These are phyloP conservation scores for Trichosporon coremiiforme DNA, from an alignment of 1,284 basidiomycete species.

Conservation along the genomic window DNA sequence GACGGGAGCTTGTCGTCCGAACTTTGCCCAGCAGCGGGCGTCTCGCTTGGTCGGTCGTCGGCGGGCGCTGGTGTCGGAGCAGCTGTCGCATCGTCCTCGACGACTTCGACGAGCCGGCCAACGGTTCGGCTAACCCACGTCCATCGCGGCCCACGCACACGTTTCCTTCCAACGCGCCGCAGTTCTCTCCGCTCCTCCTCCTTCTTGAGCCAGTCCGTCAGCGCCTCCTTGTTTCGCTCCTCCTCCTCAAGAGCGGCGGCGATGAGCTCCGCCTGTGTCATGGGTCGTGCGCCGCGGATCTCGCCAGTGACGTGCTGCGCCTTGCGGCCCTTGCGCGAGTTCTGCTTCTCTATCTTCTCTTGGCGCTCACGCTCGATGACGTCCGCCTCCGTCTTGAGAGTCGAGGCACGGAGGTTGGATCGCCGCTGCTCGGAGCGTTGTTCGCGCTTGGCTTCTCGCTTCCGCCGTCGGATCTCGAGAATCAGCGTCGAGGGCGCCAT, in stretches of 20 bases:
- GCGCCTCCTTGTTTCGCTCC: slow-evolving; percentile 59
- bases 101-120: slow-evolving; percentile 48
- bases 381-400: slow-evolving; percentile 44
- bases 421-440: slow-evolving; percentile 44
- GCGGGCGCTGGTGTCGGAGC: neutral
- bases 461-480: slow-evolving; percentile 44
- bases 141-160: slow-evolving; percentile 58
- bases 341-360: slow-evolving; percentile 30
- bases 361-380: slow-evolving; percentile 39
- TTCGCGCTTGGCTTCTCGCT: slow-evolving; percentile 45
- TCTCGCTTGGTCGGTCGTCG: neutral
- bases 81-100: slow-evolving; percentile 24
- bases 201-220: slow-evolving; percentile 57
- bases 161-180: slow-evolving; percentile 55
- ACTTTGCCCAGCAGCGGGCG: neutral
- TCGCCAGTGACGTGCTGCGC: slow-evolving; percentile 49
- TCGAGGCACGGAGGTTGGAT: slow-evolving; percentile 49
- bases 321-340: slow-evolving; percentile 33
- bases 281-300: slow-evolving; percentile 37
- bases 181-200: slow-evolving; percentile 59
- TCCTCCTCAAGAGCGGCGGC: slow-evolving; percentile 60
- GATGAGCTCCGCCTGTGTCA: slow-evolving; percentile 60
- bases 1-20: neutral
- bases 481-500: slow-evolving; percentile 54
- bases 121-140: slow-evolving; percentile 57